Conservation (phyloP, 495 filamentous ascomycete genomes). For the Penicillium ucsense region DNA sequence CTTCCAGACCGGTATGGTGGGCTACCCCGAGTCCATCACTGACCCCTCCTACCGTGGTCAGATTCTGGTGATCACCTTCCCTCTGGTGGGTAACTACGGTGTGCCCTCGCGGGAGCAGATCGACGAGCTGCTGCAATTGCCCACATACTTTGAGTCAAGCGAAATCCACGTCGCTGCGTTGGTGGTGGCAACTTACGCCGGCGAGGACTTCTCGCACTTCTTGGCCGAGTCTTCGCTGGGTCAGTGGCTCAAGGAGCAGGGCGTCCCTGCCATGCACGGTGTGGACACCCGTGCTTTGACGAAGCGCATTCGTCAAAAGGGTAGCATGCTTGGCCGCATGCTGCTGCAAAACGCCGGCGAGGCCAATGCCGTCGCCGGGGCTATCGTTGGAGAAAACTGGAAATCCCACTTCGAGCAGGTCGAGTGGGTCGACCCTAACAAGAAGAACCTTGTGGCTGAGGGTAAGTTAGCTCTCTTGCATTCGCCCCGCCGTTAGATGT, state of each 20-base stretch:
- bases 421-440: constrained; percentile 87
- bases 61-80: constrained; percentile 85
- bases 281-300: constrained; percentile 92
- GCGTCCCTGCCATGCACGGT: constrained; percentile 90
- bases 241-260: constrained; percentile 91
- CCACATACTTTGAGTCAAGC: constrained; percentile 82
- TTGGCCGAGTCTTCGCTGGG: constrained; percentile 82
- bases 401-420: constrained; percentile 59
- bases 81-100: constrained; percentile 88
- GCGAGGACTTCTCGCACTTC: constrained; percentile 90
- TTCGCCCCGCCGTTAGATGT: no score
- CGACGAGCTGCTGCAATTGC: constrained; percentile 73
- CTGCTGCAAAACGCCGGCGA: constrained; percentile 54
- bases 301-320: constrained; percentile 84
- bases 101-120: constrained; percentile 76
- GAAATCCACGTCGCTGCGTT: constrained; percentile 90
- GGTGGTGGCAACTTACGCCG: constrained; percentile 80
- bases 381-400: constrained; percentile 44
- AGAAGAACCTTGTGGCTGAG: constrained; percentile 82
- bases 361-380: constrained; percentile 37
- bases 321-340: constrained; percentile 93
- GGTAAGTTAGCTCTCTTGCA: constrained; percentile 48
- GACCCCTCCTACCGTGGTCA: constrained; percentile 90
- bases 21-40: constrained; percentile 91
- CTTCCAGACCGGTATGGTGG: constrained; percentile 99